These are phyloP conservation scores for Kodamaea arcana DNA, from an alignment of 1,139 yeast species.

Conservation along the genomic window DNA sequence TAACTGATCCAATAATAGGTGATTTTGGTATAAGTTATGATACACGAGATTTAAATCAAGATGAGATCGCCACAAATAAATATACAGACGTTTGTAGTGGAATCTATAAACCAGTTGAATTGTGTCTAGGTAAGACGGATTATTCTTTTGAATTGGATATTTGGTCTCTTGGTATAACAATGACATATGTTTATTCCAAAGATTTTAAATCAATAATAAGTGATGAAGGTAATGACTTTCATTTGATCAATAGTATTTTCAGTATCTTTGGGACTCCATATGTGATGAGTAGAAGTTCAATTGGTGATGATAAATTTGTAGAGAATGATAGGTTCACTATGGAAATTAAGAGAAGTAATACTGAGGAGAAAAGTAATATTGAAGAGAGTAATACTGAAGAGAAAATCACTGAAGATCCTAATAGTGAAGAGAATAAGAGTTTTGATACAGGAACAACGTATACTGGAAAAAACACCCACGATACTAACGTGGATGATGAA, in stretches of 20 bases:
- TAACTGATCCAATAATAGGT: slow-evolving; percentile 46
- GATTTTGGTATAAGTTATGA: slow-evolving; percentile 79
- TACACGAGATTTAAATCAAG: slow-evolving; percentile 18
- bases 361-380: not conserved
- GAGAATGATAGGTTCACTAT: too few species aligned
- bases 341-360: too few species aligned
- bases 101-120: slow-evolving; percentile 80
- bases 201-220: slow-evolving; percentile 41
- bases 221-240: slow-evolving; percentile 54
- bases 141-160: slow-evolving; percentile 68
- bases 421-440: slow-evolving; percentile 27
- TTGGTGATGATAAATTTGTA: too few species aligned
- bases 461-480: too few species aligned
- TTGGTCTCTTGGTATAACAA: slow-evolving; percentile 74
- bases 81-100: slow-evolving; percentile 75
- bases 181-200: slow-evolving; percentile 55
- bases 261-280: slow-evolving; percentile 65
- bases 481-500: slow-evolving; percentile 22
- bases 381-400: not conserved
- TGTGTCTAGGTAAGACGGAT: slow-evolving; percentile 61
- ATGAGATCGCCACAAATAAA: slow-evolving; percentile 47
- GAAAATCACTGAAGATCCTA: not conserved
- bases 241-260: slow-evolving; percentile 60
- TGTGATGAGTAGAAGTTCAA: not conserved
- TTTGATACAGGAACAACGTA: too few species aligned